Evolutionary conservation across 2,329 filamentous ascomycete genomes (phyloP), one percentile per base, ranked within the genome.

Genomic region (Neoscytalidium dimidiatum): DNA sequence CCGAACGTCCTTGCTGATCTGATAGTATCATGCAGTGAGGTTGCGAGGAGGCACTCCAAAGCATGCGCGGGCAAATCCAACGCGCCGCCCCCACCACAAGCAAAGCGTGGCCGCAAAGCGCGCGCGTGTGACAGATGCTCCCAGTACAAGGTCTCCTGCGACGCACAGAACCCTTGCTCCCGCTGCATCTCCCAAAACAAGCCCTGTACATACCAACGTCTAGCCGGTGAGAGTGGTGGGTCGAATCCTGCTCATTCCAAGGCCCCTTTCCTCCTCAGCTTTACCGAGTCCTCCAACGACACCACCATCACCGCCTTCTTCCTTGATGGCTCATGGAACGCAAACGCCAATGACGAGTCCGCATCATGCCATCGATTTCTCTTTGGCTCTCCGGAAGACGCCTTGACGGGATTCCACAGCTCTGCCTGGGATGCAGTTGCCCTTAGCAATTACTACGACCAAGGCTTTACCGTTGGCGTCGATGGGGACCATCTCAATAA

Each of bases 101-200:
- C 64, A 23, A 66, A 66, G 35, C 62, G 65, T 9, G 65, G 65
- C 3, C 61, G 48, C 31, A 66, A 66, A 23, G 38, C 35, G 2
- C 51, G 46, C 19, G 62, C 65, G 23, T 66, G 65, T 41, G 62
- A 64, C 23, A 56, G n/a, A 48, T 66, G 65, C 29, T 66, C 65
- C n/a, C 46, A 51, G 19, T 43, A 57, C 28, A 66, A 64, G 41
- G 26, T 64, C 8, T 64, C 62, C 29, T 64, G 65, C 38, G 65
- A 66, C 48, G 53, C 53, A 3, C 60, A 23, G n/a, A 56, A 17
- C 7, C 65, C 65, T 9, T 66, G 65, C 38, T 56, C 35, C 13
- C 65, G 65, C 48, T 66, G 65, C 62, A 31, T 26, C 3, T 46
- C 65, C 4, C 44, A 49, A 41, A 44, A 28, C 48, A 64, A 35